Conservation (phyloP, 352 stramenopile genomes). For the Phytopythium litorale region DNA sequence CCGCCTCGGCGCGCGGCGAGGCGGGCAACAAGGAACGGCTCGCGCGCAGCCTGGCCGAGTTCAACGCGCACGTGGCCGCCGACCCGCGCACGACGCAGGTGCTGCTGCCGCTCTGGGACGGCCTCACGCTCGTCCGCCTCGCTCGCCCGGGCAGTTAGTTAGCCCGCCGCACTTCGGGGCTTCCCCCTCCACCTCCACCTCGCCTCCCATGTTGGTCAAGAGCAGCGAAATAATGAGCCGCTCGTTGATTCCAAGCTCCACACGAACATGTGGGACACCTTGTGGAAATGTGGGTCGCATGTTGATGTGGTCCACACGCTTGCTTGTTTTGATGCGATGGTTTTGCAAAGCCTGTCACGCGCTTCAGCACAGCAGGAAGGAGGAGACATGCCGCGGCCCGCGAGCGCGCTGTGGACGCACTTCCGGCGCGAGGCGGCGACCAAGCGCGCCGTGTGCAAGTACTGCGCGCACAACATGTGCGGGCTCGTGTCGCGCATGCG, state of each 20-base stretch:
- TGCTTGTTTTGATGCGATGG: too few species aligned
- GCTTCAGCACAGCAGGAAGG: too few species aligned
- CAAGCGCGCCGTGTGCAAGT: constrained; percentile 73
- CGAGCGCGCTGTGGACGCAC: constrained; percentile 54
- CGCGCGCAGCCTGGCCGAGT: constrained; percentile 71
- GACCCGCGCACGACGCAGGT: constrained; percentile 82
- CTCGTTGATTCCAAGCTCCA: too few species aligned
- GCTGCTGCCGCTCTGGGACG: constrained; percentile 89
- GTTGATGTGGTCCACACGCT: too few species aligned
- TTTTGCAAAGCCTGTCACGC: too few species aligned
- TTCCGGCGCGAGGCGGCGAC: constrained; percentile 51
- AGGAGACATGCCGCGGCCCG: constrained; percentile 43
- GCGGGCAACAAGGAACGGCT: constrained; percentile 49
- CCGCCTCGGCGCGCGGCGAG: constrained; percentile 46
- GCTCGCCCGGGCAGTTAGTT: neutral
- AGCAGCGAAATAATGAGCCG: too few species aligned
- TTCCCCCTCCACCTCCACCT: too few species aligned
- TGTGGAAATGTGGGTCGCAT: too few species aligned
- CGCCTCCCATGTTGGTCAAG: too few species aligned
- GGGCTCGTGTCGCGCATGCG: constrained; percentile 66
- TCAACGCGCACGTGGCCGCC: constrained; percentile 82
- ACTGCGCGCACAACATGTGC: constrained; percentile 76
- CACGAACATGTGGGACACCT: too few species aligned
- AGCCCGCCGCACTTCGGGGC: too few species aligned
- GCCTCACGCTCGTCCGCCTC: constrained; percentile 67